A percentile compares a stretch with the other conserved stretches of the same genome.
These are phyloP conservation scores for Cryptosporidium sp. DNA, from an alignment of 169 alveolate species.

Conservation along the genomic window DNA sequence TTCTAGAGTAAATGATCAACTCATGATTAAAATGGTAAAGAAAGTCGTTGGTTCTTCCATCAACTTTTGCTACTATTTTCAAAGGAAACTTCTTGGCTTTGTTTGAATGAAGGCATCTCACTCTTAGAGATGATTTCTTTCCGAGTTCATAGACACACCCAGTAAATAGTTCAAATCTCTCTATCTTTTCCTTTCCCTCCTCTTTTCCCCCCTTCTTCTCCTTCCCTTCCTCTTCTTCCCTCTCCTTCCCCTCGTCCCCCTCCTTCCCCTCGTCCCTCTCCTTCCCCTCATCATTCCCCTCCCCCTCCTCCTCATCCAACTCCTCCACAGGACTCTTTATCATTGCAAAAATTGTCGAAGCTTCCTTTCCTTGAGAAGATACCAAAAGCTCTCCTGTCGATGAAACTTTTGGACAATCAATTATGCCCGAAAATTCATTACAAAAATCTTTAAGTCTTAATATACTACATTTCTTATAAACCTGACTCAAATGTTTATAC, in stretches of 20 bases:
- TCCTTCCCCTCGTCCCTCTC: too few relatives aligned
- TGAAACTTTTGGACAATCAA: conserved; percentile 20
- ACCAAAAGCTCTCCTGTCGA: background rate
- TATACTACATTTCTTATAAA: conserved; percentile 48
- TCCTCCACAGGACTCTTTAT: background rate
- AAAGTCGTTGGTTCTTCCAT: conserved; percentile 68
- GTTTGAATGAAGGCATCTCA: conserved; percentile 40
- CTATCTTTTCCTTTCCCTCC: background rate
- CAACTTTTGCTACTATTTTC: conserved; percentile 41
- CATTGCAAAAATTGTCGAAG: conserved; percentile 52
- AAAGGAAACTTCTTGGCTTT: conserved; percentile 46
- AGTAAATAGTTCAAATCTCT: conserved; percentile 43
- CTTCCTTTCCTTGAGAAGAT: conserved; percentile 68
- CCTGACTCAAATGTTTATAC: conserved; percentile 26
- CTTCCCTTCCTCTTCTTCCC: background rate
- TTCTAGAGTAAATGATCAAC: conserved; percentile 42
- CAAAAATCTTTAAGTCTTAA: conserved; percentile 25
- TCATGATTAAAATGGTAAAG: conserved; percentile 64
- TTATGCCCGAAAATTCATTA: background rate
- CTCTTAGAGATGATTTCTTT: conserved; percentile 52
- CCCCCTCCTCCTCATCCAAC: background rate
- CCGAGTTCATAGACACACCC: conserved; percentile 72
- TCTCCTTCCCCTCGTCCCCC: too few relatives aligned
- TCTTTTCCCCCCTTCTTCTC: too few relatives aligned
- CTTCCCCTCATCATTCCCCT: too few relatives aligned